A percentile compares a stretch with the other conserved stretches of the same genome.
Evolutionary conservation across 2,329 filamentous ascomycete species (phyloP).

Genomic region (Teratosphaeria nubilosa): DNA sequence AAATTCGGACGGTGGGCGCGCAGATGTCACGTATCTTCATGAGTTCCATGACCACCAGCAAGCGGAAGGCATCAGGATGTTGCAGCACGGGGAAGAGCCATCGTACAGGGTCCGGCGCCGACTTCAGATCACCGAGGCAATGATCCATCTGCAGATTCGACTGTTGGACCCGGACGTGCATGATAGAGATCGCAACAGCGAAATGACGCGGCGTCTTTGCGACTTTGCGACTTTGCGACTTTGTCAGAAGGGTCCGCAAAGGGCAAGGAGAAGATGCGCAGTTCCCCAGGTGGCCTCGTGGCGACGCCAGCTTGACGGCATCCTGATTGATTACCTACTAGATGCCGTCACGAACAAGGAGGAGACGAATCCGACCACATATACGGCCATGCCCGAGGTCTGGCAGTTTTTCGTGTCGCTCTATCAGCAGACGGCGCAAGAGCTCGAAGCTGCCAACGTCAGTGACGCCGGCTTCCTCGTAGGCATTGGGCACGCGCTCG

Average conservation of each 20-base stretch:
- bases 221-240: not conserved
- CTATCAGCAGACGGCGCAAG: not conserved
- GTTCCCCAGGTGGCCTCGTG: not conserved
- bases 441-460: not conserved
- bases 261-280: not conserved
- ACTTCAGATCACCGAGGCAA: not conserved
- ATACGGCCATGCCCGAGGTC: not conserved
- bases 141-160: not conserved
- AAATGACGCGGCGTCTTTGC: not conserved
- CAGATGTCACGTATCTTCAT: not conserved
- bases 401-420: not conserved
- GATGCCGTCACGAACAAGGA: not conserved
- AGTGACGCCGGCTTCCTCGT: not conserved
- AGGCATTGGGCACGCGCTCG: not conserved
- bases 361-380: not conserved
- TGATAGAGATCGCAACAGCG: not conserved
- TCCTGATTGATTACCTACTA: not conserved
- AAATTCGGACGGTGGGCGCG: not conserved
- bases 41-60: not conserved
- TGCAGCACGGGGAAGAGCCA: not conserved
- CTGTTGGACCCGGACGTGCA: not conserved
- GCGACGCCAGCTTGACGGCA: not conserved
- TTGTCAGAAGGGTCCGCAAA: not conserved
- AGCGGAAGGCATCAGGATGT: not conserved
- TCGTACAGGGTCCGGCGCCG: not conserved